phyloP scores from a whole-genome alignment of 192 early-diverging fungal species.

The Chytriomyces hyalinus region DNA sequence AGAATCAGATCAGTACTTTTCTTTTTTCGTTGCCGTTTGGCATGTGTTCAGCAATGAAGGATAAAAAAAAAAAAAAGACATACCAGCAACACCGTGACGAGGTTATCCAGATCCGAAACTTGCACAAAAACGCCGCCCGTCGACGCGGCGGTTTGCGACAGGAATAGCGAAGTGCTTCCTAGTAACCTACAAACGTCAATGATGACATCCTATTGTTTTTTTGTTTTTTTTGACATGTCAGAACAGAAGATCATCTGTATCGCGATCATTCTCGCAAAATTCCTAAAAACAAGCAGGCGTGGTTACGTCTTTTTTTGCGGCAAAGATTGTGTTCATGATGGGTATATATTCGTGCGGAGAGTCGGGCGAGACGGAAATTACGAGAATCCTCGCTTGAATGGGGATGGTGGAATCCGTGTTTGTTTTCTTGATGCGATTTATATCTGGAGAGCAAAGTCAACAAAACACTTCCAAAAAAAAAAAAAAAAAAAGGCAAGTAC shows the following conservation, averaged over 20 bases:
- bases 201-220: slow-evolving; percentile 67
- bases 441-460: slow-evolving; percentile 52
- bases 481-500: slow-evolving; percentile 2
- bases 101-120: slow-evolving; percentile 68
- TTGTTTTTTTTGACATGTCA: neutral
- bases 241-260: neutral
- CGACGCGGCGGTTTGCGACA: slow-evolving; percentile 91
- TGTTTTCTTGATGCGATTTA: slow-evolving; percentile 65
- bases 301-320: slow-evolving; percentile 84
- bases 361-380: slow-evolving; percentile 87
- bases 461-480: no score
- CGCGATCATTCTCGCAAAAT: no score
- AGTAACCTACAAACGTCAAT: slow-evolving; percentile 89
- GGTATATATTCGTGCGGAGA: slow-evolving; percentile 88
- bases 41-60: no score
- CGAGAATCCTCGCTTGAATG: slow-evolving; percentile 78
- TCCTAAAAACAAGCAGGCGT: neutral
- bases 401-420: slow-evolving; percentile 55
- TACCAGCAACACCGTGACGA: slow-evolving; percentile 91
- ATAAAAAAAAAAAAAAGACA: neutral
- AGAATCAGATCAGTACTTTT: neutral
- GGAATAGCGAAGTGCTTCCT: slow-evolving; percentile 80
- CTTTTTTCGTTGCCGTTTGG: neutral
- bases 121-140: slow-evolving; percentile 84
- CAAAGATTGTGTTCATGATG: slow-evolving; percentile 98